Evolutionary conservation across 169 alveolate species (phyloP), one percentile per base, ranked within the genome.

Genomic region (Eimeria necatrix): DNA sequence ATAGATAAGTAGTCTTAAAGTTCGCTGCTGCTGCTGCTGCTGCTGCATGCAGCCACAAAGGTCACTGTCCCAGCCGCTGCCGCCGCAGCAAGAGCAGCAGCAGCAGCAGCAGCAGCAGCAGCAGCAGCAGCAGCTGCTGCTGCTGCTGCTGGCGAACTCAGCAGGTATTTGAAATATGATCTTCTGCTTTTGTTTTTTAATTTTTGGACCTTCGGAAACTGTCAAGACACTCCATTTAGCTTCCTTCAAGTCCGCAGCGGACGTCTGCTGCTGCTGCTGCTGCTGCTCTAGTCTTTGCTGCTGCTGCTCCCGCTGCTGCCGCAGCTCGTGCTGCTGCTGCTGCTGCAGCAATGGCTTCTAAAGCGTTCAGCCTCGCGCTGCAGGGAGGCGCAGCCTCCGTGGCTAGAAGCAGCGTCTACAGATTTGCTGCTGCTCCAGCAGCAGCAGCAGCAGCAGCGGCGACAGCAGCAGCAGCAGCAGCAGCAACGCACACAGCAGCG

Each of bases 401-500:
- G 14, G 8, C 14, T 8, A 9, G 14, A 8, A 56, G 20, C 64
- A 8, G 64, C 8, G 20, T 56, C 14, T 14, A 9, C 14, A 8
- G 20, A 9, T 8, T 14, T 56, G 64, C 64, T 14, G 64, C 64
- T 56, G 64, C 20, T 56, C 64, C 20, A 56, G 64, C 78, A 10
- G 78, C 41, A 68, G 10, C 78, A 22, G 12, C 78, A 68, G 46
- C 78, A 22, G 78, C 78, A 68, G 78, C 78, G 20, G 78, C 78
- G 20, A 22, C 78, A 68, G 78, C 78, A 68, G 78, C 46, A 68
- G 78, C 78, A 22, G 12, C 78, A 68, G 78, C 78, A 68, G 78
- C 46, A 68, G 78, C 78, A 68, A 22, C 46, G 24, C 32, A 9
- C 46, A 6, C 12, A 12, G 78, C 78, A 68, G 78, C 78, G n/a